phyloP scores from a whole-genome alignment of 371 early-diverging fungal species.

The Lichtheimia ornata region DNA sequence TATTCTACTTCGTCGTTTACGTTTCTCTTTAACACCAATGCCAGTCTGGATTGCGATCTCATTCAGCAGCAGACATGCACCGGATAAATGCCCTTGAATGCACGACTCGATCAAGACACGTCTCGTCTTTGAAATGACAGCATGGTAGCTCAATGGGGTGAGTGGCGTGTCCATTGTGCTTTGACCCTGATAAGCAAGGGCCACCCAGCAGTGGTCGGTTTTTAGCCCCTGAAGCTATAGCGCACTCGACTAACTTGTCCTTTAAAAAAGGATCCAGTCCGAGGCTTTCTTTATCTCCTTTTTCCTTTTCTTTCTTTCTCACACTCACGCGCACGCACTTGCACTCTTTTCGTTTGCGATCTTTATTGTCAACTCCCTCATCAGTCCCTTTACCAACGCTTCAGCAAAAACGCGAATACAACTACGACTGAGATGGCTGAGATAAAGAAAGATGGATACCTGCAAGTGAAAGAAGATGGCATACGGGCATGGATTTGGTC shows the following conservation, averaged over 20 bases:
- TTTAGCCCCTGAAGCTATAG: constrained; percentile 5
- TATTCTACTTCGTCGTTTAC: constrained; percentile 1
- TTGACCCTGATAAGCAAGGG: no score
- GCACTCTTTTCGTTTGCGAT: no score
- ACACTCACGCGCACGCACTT: background rate
- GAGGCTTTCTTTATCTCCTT: background rate
- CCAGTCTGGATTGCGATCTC: no score
- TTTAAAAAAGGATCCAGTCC: constrained; percentile 2
- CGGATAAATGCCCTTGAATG: no score
- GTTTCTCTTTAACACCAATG: background rate
- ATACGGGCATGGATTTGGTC: constrained; percentile 81
- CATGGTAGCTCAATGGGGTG: no score
- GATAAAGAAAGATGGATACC: constrained; percentile 66
- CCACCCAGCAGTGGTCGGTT: no score
- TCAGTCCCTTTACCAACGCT: background rate
- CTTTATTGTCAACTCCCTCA: no score
- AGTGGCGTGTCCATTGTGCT: no score
- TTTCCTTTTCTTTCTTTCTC: constrained; percentile 5
- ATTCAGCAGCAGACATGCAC: no score
- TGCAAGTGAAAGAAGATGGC: constrained; percentile 77
- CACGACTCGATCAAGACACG: no score
- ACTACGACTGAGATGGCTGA: constrained; percentile 28
- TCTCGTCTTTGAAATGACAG: no score
- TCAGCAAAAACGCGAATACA: no score
- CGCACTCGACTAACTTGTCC: background rate